Conservation (phyloP, 1,139 yeast species). For the Candida sp. region DNA sequence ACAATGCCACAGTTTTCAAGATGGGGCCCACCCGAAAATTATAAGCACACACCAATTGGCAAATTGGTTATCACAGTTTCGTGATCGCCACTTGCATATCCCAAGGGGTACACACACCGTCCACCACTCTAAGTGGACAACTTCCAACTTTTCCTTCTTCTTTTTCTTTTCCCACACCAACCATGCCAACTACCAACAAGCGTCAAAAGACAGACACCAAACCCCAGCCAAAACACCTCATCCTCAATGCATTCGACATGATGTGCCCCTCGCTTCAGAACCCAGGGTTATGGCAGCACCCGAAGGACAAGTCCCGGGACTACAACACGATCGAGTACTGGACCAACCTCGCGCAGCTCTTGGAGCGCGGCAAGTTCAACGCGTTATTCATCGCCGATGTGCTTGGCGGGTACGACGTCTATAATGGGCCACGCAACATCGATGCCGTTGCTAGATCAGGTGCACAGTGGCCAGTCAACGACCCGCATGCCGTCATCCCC, state of each 20-base stretch:
- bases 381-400: slow-evolving; percentile 51
- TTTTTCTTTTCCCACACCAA: background rate
- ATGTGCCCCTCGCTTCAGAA: slow-evolving; percentile 39
- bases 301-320: slow-evolving; percentile 34
- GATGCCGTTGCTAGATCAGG: slow-evolving; percentile 39
- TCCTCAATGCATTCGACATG: slow-evolving; percentile 45
- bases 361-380: slow-evolving; percentile 49
- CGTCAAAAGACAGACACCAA: background rate
- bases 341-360: slow-evolving; percentile 44
- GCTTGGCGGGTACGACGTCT: slow-evolving; percentile 45
- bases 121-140: no score
- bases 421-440: slow-evolving; percentile 38
- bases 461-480: slow-evolving; percentile 46
- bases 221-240: slow-evolving; percentile 9
- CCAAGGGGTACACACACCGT: no score
- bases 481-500: slow-evolving; percentile 35
- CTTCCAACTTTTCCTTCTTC: background rate
- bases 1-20: background rate
- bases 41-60: background rate
- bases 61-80: background rate
- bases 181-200: background rate
- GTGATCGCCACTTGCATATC: background rate
- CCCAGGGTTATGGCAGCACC: slow-evolving; percentile 46
- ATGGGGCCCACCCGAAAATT: background rate
- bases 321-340: slow-evolving; percentile 46